Conservation (phyloP, 2,329 filamentous ascomycete species). For the Fusarium xyrophilum region DNA sequence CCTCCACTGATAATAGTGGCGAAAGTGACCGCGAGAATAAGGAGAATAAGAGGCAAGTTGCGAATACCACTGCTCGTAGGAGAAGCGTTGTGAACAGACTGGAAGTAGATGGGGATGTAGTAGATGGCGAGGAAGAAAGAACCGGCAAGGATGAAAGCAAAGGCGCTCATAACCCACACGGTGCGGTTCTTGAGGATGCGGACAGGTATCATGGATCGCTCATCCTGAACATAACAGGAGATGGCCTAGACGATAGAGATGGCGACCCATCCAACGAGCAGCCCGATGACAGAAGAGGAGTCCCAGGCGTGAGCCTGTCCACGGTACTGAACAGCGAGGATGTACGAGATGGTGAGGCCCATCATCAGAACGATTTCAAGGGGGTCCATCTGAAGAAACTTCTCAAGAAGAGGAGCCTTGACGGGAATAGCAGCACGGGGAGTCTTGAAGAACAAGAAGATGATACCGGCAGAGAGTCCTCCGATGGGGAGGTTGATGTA, state of each 20-base stretch:
- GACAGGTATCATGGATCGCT: slow-evolving; percentile 53
- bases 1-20: slow-evolving; percentile 50
- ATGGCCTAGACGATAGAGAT: slow-evolving; percentile 47
- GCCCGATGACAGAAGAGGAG: slow-evolving; percentile 50
- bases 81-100: slow-evolving; percentile 50
- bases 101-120: slow-evolving; percentile 57
- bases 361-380: slow-evolving; percentile 55
- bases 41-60: slow-evolving; percentile 56
- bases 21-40: slow-evolving; percentile 54
- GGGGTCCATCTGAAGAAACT: slow-evolving; percentile 58
- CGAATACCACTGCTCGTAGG: slow-evolving; percentile 52
- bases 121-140: slow-evolving; percentile 55
- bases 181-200: slow-evolving; percentile 51
- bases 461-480: slow-evolving; percentile 45
- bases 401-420: slow-evolving; percentile 50
- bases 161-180: slow-evolving; percentile 48
- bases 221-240: slow-evolving; percentile 53
- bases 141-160: slow-evolving; percentile 53
- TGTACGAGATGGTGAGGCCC: slow-evolving; percentile 51
- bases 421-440: slow-evolving; percentile 49
- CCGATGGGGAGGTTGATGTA: slow-evolving; percentile 51
- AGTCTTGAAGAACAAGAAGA: slow-evolving; percentile 53
- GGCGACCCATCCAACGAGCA: slow-evolving; percentile 50
- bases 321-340: slow-evolving; percentile 58
- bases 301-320: slow-evolving; percentile 54